Percentiles rank a stretch among this genome's conserved stretches.
Evolutionary conservation across 345 rosid genomes (phyloP).

Genomic region (Arabidopsis suecica): DNA sequence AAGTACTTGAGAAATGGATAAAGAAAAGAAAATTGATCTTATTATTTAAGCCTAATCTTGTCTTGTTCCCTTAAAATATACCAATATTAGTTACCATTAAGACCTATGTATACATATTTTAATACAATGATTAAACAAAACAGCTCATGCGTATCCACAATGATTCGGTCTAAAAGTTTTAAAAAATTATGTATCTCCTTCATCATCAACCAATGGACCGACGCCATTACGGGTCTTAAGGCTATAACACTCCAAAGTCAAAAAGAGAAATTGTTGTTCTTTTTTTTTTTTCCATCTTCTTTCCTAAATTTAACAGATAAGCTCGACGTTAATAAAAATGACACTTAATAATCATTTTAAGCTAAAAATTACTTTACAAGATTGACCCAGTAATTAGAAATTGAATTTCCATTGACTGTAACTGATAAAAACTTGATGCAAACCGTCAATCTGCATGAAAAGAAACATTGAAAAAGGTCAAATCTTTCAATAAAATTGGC

Average conservation of each 20-base stretch:
- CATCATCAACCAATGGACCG: slow-evolving; percentile 21
- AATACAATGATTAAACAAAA: slow-evolving; percentile 1
- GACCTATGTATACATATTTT: slow-evolving; percentile 11
- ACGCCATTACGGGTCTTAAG: slow-evolving; percentile 17
- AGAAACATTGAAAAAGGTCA: slow-evolving; percentile 26
- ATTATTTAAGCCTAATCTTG: slow-evolving; percentile 30
- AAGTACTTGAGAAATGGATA: slow-evolving; percentile 1
- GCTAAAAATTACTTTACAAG: slow-evolving; percentile 1
- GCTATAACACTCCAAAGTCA: slow-evolving; percentile 12
- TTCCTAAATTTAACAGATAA: neutral
- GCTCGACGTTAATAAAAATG: neutral
- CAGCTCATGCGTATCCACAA: slow-evolving; percentile 43
- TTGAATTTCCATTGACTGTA: slow-evolving; percentile 4
- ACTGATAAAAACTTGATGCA: slow-evolving; percentile 3
- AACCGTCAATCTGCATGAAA: slow-evolving; percentile 38
- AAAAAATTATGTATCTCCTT: slow-evolving; percentile 22
- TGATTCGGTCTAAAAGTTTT: slow-evolving; percentile 38
- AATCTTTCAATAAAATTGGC: neutral
- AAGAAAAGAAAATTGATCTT: slow-evolving; percentile 10
- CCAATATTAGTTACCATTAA: slow-evolving; percentile 12
- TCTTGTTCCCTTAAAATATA: slow-evolving; percentile 30
- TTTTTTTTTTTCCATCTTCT: neutral
- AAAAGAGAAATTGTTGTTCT: slow-evolving; percentile 10
- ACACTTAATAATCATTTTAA: neutral
- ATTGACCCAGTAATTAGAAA: neutral